phyloP scores from a whole-genome alignment of 257 asterid species.

The Rauvolfia tetraphylla region DNA sequence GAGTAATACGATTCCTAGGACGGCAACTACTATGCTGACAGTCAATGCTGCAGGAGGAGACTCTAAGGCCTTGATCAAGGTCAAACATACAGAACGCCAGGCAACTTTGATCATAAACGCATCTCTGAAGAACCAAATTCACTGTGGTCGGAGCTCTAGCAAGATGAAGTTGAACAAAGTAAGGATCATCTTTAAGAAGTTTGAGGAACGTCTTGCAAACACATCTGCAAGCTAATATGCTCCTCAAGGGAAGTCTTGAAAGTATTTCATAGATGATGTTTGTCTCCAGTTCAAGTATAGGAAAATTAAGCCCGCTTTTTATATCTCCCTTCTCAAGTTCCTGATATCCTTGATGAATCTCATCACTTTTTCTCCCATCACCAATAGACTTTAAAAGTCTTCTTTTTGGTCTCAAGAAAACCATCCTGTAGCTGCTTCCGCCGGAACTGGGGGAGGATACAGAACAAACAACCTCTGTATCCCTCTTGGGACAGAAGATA shows the following conservation, averaged over 20 bases:
- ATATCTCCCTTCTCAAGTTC: constrained; percentile 10
- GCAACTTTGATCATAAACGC: constrained; percentile 11
- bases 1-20: not conserved
- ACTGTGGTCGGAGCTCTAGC: constrained; percentile 34
- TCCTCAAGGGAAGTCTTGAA: constrained; percentile 47
- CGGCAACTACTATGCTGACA: constrained; percentile 3
- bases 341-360: not conserved
- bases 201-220: constrained; percentile 36
- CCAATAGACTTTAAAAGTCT: not conserved
- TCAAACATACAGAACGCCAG: constrained; percentile 37
- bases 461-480: not conserved
- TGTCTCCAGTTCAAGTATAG: constrained; percentile 45
- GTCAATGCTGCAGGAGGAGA: constrained; percentile 35
- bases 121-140: constrained; percentile 31
- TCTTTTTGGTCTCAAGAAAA: not conserved
- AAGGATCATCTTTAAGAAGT: constrained; percentile 44
- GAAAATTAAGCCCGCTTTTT: constrained; percentile 7
- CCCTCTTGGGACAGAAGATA: not conserved
- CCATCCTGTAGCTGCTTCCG: constrained; percentile 1
- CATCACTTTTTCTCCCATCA: not conserved
- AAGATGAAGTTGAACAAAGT: constrained; percentile 43
- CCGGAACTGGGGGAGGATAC: not conserved
- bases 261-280: constrained; percentile 40
- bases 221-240: constrained; percentile 31
- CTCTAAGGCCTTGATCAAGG: constrained; percentile 26